phyloP scores from a whole-genome alignment of 352 stramenopile genomes.

The Phytophthora sp. region DNA sequence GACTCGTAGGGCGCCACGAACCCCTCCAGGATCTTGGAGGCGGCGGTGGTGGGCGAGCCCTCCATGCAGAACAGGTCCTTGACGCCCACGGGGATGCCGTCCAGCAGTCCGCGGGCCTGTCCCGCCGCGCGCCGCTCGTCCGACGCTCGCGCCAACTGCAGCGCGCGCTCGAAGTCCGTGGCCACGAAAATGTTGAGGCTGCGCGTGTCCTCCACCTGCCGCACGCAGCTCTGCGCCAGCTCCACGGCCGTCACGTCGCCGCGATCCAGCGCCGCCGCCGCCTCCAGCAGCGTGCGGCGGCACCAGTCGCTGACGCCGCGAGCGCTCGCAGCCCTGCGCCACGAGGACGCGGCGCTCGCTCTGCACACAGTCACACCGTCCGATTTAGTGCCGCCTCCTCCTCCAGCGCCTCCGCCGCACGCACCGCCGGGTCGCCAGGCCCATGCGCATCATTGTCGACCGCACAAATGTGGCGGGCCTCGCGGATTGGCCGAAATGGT shows the following conservation, averaged over 20 bases:
- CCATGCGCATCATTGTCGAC: constrained; percentile 29
- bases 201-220: constrained; percentile 73
- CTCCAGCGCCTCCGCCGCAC: too few relatives aligned
- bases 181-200: constrained; percentile 84
- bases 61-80: constrained; percentile 97
- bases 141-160: constrained; percentile 77
- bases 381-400: too few relatives aligned
- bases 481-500: background rate
- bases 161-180: constrained; percentile 70
- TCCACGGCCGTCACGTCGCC: constrained; percentile 61
- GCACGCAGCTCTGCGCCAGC: constrained; percentile 74
- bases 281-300: constrained; percentile 60
- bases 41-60: constrained; percentile 84
- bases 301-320: constrained; percentile 66
- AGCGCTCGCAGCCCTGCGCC: background rate
- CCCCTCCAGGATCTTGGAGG: constrained; percentile 90
- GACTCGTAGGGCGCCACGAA: constrained; percentile 93
- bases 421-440: constrained; percentile 19
- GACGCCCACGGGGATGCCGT: constrained; percentile 96
- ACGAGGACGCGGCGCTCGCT: constrained; percentile 8
- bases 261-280: constrained; percentile 48
- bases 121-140: constrained; percentile 68
- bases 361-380: too few relatives aligned
- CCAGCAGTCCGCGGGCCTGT: constrained; percentile 65
- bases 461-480: constrained; percentile 14